Evolutionary conservation across 768 basidiomycete species (phyloP), one percentile per base, ranked within the genome.

Genomic region (Dendrothele bispora): DNA sequence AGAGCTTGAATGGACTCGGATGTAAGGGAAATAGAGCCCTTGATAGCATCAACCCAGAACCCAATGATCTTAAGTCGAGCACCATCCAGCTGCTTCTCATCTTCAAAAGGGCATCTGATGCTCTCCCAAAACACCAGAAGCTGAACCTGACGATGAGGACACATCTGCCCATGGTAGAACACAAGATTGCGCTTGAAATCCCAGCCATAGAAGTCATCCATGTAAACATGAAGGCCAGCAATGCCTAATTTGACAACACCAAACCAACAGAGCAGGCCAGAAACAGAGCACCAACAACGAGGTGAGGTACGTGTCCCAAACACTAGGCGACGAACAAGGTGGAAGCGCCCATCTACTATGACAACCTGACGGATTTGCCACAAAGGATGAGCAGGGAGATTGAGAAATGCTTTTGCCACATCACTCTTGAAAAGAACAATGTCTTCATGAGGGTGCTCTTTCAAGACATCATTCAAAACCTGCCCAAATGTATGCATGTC

Each of bases 341-440:
- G 53, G 4, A 40, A 37, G 2, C 36, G 22, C 4, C 46, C 54
- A 39, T 68, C 61, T 17, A 64, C 57, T 4, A 26, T 48, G 14
- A 69, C 55, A 14, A 66, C 53, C 39, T 71, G 69, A n/a, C 52
- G 48, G 0, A 67, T 34, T 37, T 72, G 68, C 60, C 61, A 72
- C 17, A 66, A 7, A 7, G 65, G 67, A 43, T 69, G 63, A 3
- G 55, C 55, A 4, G 65, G 65, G 0, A 68, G 51, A 34, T 55
- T 66, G 3, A 61, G 58, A 43, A 66, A 72, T 0, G 68, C 68
- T 5, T 55, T 50, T 1, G 57, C 27, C 5, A 70, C 57, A 34
- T 70, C 60, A 6, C 55, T 55, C 37, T 67, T 69, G 46, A 55
- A 65, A 10, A 54, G 46, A n/a, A 59, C 41, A 5, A 63, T 14